Conservation (phyloP, 176 grass and related monocot genomes). For the Triticum aestivum region IWGSC_CS_RefSeq_v2.1 NC_057800.1:125255521-125256020, state of each 20-base stretch:
- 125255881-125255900: not conserved
- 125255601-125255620: not conserved
- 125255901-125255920: not conserved
- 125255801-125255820: not conserved
- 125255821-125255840: not conserved
- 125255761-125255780: not conserved
- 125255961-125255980: constrained; percentile 21
- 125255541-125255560: not conserved
- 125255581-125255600: not conserved
- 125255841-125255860: not conserved
- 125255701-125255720: constrained; percentile 2
- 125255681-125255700: not conserved
- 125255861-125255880: not conserved
- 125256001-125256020: not conserved
- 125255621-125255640: not conserved
- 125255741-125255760: not conserved
- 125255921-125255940: not conserved
- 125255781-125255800: not conserved
- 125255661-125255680: not conserved
- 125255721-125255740: not conserved
- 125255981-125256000: not conserved
- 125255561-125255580: not conserved
- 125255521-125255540: not conserved
- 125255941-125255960: not conserved
- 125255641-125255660: not conserved